Evolutionary conservation across 225 moss, liverwort and hornwort genomes (phyloP).

Genomic region (Pseudisothecium myosuroides): DNA sequence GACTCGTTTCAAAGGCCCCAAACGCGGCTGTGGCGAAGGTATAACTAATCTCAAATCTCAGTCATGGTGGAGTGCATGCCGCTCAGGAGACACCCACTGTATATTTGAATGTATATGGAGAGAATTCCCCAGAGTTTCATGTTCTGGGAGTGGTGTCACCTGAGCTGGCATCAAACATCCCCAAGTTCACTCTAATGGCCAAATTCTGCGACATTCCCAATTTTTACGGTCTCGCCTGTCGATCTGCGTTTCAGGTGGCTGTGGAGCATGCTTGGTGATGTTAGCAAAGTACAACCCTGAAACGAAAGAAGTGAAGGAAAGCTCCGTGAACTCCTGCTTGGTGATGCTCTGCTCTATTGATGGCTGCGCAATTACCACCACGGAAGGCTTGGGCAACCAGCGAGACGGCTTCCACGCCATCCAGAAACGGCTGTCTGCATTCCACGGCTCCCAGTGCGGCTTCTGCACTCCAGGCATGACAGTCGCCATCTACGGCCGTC

Average conservation of each 20-base stretch:
- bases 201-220: neutral
- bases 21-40: constrained; percentile 80
- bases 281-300: constrained; percentile 36
- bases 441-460: constrained; percentile 68
- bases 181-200: neutral
- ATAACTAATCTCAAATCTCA: neutral
- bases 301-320: constrained; percentile 41
- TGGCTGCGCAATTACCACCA: constrained; percentile 61
- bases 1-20: constrained; percentile 48
- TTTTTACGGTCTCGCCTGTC: neutral
- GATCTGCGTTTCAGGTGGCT: constrained; percentile 45
- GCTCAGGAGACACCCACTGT: neutral
- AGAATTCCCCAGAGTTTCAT: neutral
- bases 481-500: constrained; percentile 28
- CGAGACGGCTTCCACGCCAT: constrained; percentile 44
- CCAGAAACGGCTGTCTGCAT: constrained; percentile 57
- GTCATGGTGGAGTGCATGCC: neutral
- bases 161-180: neutral
- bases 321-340: constrained; percentile 65
- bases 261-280: constrained; percentile 76
- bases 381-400: constrained; percentile 53
- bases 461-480: constrained; percentile 56
- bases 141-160: neutral
- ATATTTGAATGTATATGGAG: neutral
- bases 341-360: constrained; percentile 57